Evolutionary conservation across 2,329 filamentous ascomycete species (phyloP).

Genomic region (Colletotrichum liaoningense): DNA sequence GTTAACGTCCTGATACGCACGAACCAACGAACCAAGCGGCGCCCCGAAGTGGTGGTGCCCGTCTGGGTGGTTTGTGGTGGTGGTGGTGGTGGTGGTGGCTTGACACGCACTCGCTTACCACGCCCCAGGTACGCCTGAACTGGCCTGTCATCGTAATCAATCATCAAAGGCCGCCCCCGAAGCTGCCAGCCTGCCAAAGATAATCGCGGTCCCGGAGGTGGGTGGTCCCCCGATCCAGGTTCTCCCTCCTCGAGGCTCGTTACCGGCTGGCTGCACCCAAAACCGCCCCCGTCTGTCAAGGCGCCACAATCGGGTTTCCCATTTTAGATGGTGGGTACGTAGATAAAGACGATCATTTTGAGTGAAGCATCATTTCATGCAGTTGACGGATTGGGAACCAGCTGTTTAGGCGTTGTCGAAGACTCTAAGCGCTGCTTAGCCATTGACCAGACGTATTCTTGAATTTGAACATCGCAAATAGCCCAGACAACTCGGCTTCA

Average conservation of each 20-base stretch:
- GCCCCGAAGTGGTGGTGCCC: not conserved
- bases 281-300: not conserved
- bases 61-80: too few relatives aligned
- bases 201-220: conserved; percentile 14
- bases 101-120: not conserved
- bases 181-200: not conserved
- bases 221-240: not conserved
- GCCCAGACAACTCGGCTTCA: not conserved
- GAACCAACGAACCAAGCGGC: conserved; percentile 27
- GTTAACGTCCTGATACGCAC: conserved; percentile 20
- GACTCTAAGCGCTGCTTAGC: not conserved
- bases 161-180: not conserved
- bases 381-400: too few relatives aligned
- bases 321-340: not conserved
- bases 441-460: not conserved
- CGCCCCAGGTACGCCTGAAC: not conserved
- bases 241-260: not conserved
- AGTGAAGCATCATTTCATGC: not conserved
- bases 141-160: not conserved
- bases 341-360: not conserved
- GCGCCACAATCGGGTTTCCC: not conserved
- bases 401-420: not conserved
- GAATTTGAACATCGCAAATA: not conserved
- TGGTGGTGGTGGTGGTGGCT: not conserved
- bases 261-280: not conserved